Conservation (phyloP, 129 eudicot species). For the Mikania micrantha region DNA sequence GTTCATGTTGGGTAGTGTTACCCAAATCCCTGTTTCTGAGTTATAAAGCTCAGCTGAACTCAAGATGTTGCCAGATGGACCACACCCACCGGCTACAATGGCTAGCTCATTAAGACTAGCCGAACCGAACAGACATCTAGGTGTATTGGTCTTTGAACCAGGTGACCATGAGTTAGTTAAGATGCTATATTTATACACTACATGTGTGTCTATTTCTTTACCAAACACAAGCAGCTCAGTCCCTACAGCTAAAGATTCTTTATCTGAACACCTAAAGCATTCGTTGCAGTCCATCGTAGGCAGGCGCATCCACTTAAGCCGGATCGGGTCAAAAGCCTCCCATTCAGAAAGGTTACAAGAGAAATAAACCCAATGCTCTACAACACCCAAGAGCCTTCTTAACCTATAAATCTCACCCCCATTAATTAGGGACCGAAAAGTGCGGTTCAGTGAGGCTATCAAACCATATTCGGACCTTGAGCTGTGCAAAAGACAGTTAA, state of each 20-base stretch:
- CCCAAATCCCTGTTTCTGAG: slow-evolving; percentile 64
- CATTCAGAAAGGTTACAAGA: slow-evolving; percentile 69
- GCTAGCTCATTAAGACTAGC: slow-evolving; percentile 55
- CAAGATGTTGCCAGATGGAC: slow-evolving; percentile 43
- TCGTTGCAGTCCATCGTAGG: slow-evolving; percentile 62
- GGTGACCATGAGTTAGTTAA: slow-evolving; percentile 68
- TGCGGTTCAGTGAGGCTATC: slow-evolving; percentile 41
- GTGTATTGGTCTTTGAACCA: slow-evolving; percentile 44
- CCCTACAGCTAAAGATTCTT: slow-evolving; percentile 86
- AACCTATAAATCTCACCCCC: slow-evolving; percentile 48
- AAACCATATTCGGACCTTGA: slow-evolving; percentile 63
- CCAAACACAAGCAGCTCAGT: slow-evolving; percentile 79
- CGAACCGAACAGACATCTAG: slow-evolving; percentile 71
- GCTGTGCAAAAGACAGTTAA: slow-evolving; percentile 49
- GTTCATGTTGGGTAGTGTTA: slow-evolving; percentile 64
- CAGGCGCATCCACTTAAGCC: slow-evolving; percentile 59
- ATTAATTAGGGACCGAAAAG: slow-evolving; percentile 43
- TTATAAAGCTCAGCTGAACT: slow-evolving; percentile 68
- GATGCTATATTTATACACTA: slow-evolving; percentile 61
- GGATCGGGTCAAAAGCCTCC: slow-evolving; percentile 81
- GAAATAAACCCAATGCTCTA: slow-evolving; percentile 76
- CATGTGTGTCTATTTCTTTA: slow-evolving; percentile 47
- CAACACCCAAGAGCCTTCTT: slow-evolving; percentile 46
- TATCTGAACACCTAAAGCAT: slow-evolving; percentile 71
- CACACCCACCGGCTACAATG: slow-evolving; percentile 75